These are phyloP conservation scores for Grifola frondosa DNA, from an alignment of 1,284 basidiomycete genomes.

Conservation along the genomic window DNA sequence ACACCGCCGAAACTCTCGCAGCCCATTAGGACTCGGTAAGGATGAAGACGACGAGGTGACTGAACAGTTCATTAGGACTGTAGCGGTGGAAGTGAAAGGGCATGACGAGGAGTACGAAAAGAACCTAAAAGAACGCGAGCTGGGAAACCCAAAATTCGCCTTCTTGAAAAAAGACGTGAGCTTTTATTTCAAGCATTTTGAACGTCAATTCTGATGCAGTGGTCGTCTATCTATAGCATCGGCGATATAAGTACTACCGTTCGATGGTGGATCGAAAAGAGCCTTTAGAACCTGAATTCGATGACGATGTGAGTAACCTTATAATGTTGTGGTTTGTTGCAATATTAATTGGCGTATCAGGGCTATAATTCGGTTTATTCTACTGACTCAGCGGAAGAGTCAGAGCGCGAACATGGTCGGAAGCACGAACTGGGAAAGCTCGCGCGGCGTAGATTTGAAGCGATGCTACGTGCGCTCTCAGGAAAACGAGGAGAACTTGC, in stretches of 20 bases:
- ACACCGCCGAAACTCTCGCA: constrained; percentile 38
- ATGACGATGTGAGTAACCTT: constrained; percentile 69
- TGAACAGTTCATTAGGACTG: constrained; percentile 81
- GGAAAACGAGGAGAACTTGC: constrained; percentile 91
- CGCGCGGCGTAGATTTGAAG: constrained; percentile 81
- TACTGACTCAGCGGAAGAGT: constrained; percentile 93
- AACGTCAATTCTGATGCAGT: background rate
- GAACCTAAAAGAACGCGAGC: constrained; percentile 74
- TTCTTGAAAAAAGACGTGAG: constrained; percentile 77
- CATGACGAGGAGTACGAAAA: constrained; percentile 81
- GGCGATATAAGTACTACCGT: constrained; percentile 79
- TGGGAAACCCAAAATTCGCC: constrained; percentile 76
- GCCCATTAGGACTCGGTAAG: constrained; percentile 34
- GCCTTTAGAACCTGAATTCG: constrained; percentile 66
- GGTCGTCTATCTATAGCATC: constrained; percentile 51
- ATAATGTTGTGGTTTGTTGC: background rate
- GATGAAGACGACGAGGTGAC: constrained; percentile 69
- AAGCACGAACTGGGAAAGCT: constrained; percentile 77
- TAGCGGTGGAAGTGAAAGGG: constrained; percentile 81
- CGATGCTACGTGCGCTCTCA: constrained; percentile 84
- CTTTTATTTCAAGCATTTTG: constrained; percentile 2
- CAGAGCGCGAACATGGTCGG: constrained; percentile 76
- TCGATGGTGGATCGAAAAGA: constrained; percentile 70
- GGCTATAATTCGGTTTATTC: constrained; percentile 92
- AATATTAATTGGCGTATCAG: constrained; percentile 38